Base-by-base conservation (phyloP, 768 basidiomycete species). In the Gautieria morchelliformis region DNA sequence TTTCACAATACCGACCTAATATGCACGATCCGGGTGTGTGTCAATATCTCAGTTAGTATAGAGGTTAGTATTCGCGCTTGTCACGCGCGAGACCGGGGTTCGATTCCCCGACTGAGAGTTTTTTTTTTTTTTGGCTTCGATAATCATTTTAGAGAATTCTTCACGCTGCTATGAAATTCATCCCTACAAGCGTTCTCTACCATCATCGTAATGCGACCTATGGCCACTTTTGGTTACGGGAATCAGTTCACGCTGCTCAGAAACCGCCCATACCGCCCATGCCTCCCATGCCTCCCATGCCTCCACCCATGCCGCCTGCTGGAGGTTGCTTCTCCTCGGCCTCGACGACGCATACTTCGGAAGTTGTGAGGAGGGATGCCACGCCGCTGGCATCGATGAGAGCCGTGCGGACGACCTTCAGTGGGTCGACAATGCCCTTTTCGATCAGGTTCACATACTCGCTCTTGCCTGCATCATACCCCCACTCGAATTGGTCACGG, bases 371-470 rank as follows among this genome's bases (percentile, higher is more conserved):
- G 70, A 98, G 73, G 61, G 84, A 88, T 4, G 94, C 92, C n/a
- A 97, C 94, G 67, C 95, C 93, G 22, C 81, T 76, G 0, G 95
- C 94, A 68, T 98, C 94, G 1, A 94, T 83, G 30, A 97, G 77
- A 1, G 93, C 93, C 3, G 93, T 95, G 64, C 91, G 76, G 52
- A 96, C 94, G 52, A 98, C 95, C 82, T 95, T 95, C 60, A 94
- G 75, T 1, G 93, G 94, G 74, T 98, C 95, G 46, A 97, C 86
- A 63, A 98, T 96, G 66, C 95, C 95, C 30, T 83, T 78, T 70
- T 85, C 78, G 74, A 97, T 87, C 93, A 98, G 93, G 72, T 98
- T 91, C 46, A 87, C 83, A 67, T 91, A 97, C 73, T 94, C 88
- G 61, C 90, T 92, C 74, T 86, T 87, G 66, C 83, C 79, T 24